A percentile compares a stretch with the other conserved stretches of the same genome.
phyloP scores from a whole-genome alignment of 495 filamentous ascomycete species.

The Articulospora tetracladia region DNA sequence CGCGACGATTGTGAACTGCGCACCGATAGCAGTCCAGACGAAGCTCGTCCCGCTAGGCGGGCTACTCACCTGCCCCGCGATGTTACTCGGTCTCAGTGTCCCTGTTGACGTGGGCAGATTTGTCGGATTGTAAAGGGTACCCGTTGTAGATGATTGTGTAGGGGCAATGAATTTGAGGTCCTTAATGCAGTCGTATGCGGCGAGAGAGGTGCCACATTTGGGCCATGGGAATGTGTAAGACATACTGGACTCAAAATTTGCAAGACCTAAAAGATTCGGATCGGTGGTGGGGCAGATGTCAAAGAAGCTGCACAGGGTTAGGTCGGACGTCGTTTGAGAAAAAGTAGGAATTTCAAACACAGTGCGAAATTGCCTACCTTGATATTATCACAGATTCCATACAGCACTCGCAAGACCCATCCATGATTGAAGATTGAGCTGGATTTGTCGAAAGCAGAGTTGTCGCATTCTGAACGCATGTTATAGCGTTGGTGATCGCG shows the following conservation, averaged over 20 bases:
- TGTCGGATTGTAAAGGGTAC: neutral
- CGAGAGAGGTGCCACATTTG: neutral
- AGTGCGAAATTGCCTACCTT: neutral
- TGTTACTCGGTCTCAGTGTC: conserved; percentile 2
- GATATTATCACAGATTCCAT: neutral
- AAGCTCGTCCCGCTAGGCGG: conserved; percentile 5
- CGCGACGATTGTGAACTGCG: neutral
- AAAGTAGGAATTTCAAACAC: neutral
- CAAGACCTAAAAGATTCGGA: neutral
- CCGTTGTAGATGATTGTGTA: neutral
- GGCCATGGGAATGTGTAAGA: neutral
- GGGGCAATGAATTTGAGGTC: conserved; percentile 2
- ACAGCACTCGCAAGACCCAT: conserved; percentile 4
- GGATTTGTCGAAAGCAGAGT: neutral
- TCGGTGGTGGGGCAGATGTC: conserved; percentile 11
- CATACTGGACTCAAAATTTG: neutral
- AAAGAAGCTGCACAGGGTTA: neutral
- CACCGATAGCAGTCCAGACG: neutral
- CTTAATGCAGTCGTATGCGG: neutral
- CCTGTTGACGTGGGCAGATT: conserved; percentile 1
- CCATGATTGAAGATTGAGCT: neutral
- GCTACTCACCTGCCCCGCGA: neutral
- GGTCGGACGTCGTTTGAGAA: neutral
- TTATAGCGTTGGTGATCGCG: neutral
- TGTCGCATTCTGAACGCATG: neutral